phyloP scores from a whole-genome alignment of 2,329 filamentous ascomycete species.

The Raffaelea arxii region DNA sequence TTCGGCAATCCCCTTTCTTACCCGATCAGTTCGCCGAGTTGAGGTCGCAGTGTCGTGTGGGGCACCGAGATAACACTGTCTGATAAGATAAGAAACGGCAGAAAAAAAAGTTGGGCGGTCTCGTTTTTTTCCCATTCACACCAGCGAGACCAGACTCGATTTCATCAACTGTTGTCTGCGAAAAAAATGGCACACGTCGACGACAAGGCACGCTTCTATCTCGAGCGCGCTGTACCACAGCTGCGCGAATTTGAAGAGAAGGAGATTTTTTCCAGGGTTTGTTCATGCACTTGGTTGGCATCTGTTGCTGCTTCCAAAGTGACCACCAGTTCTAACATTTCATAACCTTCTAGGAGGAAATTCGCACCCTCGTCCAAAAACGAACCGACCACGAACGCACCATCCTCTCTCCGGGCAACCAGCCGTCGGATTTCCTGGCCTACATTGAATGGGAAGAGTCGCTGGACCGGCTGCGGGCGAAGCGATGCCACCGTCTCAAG shows the following conservation, averaged over 20 bases:
- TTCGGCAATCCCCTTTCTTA: no score
- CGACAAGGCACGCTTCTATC: slow-evolving; percentile 90
- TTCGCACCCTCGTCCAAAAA: slow-evolving; percentile 78
- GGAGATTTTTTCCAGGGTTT: slow-evolving; percentile 73
- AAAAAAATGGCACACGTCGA: slow-evolving; percentile 70
- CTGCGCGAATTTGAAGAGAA: slow-evolving; percentile 88
- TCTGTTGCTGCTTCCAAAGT: no score
- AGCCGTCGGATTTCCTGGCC: slow-evolving; percentile 68
- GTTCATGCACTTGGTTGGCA: background rate
- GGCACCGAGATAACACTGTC: background rate
- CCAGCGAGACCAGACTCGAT: no score
- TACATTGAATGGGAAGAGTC: slow-evolving; percentile 68
- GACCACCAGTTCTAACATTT: slow-evolving; percentile 2
- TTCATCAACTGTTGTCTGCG: no score
- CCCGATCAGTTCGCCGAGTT: no score
- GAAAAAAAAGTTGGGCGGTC: no score
- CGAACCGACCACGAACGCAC: slow-evolving; percentile 90
- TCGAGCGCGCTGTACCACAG: slow-evolving; percentile 87
- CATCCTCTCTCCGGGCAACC: slow-evolving; percentile 71
- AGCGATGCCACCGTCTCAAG: slow-evolving; percentile 72
- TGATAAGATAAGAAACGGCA: background rate
- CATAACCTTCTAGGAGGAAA: slow-evolving; percentile 58
- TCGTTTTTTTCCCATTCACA: no score
- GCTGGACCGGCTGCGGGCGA: slow-evolving; percentile 66
- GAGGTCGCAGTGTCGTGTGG: background rate